Percentiles rank a stretch among this genome's conserved stretches.
Evolutionary conservation across 805 yeast genomes (phyloP).

Genomic region (Millerago galiae): DNA sequence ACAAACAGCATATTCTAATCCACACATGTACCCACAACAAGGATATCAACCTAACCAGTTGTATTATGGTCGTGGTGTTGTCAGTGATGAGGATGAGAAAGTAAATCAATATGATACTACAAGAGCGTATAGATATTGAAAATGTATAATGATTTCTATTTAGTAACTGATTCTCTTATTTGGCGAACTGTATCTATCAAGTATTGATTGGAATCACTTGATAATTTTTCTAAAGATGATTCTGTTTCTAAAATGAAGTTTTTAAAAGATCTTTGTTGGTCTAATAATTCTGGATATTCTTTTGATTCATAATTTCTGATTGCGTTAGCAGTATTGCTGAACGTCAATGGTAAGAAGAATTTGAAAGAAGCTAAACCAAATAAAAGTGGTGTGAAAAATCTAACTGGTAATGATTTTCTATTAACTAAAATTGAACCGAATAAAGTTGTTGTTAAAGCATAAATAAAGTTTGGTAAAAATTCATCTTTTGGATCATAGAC

Average conservation of each 20-base stretch:
- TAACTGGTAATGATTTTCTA: conserved; percentile 39
- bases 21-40: conserved; percentile 17
- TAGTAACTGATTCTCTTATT: conserved; percentile 16
- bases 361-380: conserved; percentile 42
- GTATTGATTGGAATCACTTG: conserved; percentile 10
- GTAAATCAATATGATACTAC: background rate
- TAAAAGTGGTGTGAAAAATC: conserved; percentile 45
- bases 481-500: conserved; percentile 23
- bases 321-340: conserved; percentile 24
- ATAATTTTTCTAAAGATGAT: conserved; percentile 4
- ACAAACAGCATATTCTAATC: conserved; percentile 14
- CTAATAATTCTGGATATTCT: conserved; percentile 32
- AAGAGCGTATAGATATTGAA: background rate
- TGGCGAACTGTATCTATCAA: conserved; percentile 17
- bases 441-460: conserved; percentile 48
- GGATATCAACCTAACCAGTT: background rate
- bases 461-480: conserved; percentile 45
- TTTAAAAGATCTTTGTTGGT: conserved; percentile 21
- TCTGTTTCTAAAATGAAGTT: conserved; percentile 15
- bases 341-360: conserved; percentile 46
- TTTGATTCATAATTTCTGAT: conserved; percentile 27
- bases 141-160: conserved; percentile 1
- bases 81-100: conserved; percentile 10
- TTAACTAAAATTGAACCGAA: conserved; percentile 50
- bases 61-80: conserved; percentile 14